Evolutionary conservation across 2,329 filamentous ascomycete genomes (phyloP), one percentile per base, ranked within the genome.

Genomic region (Gnomoniopsis smithogilvyi): DNA sequence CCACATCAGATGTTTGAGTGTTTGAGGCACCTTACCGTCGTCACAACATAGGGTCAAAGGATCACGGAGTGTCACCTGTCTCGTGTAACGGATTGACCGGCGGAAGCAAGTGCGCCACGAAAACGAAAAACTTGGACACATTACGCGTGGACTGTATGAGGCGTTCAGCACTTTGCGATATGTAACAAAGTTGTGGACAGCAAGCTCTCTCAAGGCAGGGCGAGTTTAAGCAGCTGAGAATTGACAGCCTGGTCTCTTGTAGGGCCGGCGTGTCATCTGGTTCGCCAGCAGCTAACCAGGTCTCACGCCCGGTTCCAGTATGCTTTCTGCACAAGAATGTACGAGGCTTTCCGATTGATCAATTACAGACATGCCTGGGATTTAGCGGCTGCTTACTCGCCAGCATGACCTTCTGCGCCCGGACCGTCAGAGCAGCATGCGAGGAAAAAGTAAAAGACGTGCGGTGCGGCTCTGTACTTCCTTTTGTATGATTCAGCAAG

Each of bases 281-380:
- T 59, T 62, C 56, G 60, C 50, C 51, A 19, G 45, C 52, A 26
- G 45, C 17, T 24, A 34, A 11, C 26, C 33, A 17, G 12, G 21
- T 19, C 38, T 3, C 12, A 34, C 41, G 51, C 51, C 51, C 51
- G 51, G 22, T 33, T n/a, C 24, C 12, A n/a, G 51, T 46, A 54
- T 52, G 47, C 22, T 49, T 56, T 41, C 50, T 62, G 52, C 57
- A 53, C 19, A 24, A 34, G 21, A n/a, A 51, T 52, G 43, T 24
- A 41, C 55, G 47, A 61, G 47, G 30, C 59, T 47, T n/a, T 17
- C 41, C 60, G 58, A 62, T 60, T 60, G 57, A 53, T 60, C 60
- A 56, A 59, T 62, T 46, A 45, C 56, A 34, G 36, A 11, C 6
- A 3, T 41, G 47, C 52, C 52, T 60, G 52, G 51, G 22, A 38